These are phyloP conservation scores for Ensete glaucum DNA, from an alignment of 176 grass and related monocot genomes.

Conservation along the genomic window DNA sequence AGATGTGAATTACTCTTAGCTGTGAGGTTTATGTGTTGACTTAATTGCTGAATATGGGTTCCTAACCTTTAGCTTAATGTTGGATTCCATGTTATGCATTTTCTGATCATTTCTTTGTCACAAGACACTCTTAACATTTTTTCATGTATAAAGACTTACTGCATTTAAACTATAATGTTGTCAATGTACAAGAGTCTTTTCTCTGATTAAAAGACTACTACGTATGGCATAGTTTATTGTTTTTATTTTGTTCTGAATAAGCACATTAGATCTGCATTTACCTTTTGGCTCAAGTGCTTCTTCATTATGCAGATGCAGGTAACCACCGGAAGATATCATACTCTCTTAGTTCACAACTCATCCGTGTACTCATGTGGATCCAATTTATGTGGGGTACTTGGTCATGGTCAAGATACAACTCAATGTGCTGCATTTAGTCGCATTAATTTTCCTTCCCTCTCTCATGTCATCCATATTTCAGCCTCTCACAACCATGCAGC, in stretches of 20 bases:
- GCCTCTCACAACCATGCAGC: conserved; percentile 91
- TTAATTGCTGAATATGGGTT: too few relatives aligned
- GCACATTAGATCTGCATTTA: not conserved
- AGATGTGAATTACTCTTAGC: too few relatives aligned
- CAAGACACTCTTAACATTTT: too few relatives aligned
- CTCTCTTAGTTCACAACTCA: conserved; percentile 83
- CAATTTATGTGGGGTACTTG: conserved; percentile 94
- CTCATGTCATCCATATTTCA: conserved; percentile 72
- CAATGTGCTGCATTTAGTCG: conserved; percentile 71
- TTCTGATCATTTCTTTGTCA: too few relatives aligned
- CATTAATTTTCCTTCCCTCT: conserved; percentile 75
- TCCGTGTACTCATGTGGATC: conserved; percentile 96
- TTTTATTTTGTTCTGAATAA: not conserved
- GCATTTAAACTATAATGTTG: too few relatives aligned
- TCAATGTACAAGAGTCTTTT: too few relatives aligned
- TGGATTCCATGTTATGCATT: too few relatives aligned
- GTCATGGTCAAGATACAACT: conserved; percentile 92
- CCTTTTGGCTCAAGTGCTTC: conserved; percentile 25
- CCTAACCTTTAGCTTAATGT: too few relatives aligned
- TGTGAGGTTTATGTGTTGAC: too few relatives aligned
- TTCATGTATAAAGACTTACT: too few relatives aligned
- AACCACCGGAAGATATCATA: conserved; percentile 94
- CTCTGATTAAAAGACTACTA: too few relatives aligned
- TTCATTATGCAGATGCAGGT: conserved; percentile 87
- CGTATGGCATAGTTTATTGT: not conserved